Conservation (phyloP, 257 asterid species). For the Solanum verrucosum region DNA sequence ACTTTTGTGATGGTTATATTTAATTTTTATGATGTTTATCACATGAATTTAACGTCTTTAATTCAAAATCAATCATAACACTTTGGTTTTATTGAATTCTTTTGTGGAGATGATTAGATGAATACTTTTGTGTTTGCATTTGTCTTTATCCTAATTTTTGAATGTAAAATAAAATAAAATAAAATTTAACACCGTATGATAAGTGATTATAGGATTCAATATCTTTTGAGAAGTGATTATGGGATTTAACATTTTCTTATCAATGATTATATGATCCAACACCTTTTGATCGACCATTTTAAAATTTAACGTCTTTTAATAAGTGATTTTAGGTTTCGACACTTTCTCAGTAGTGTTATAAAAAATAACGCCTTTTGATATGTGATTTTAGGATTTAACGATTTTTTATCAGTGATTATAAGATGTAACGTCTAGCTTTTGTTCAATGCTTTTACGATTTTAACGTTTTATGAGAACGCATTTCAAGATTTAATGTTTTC, state of each 20-base stretch:
- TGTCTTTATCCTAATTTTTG: neutral
- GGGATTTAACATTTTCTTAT: neutral
- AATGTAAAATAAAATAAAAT: rapidly evolving
- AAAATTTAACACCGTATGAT: neutral
- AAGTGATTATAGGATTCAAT: neutral
- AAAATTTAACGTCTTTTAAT: neutral
- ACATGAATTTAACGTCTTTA: neutral
- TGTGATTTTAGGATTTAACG: neutral
- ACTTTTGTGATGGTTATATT: neutral
- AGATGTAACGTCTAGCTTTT: rapidly evolving
- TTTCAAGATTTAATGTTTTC: neutral
- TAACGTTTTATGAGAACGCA: neutral
- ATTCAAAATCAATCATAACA: no score
- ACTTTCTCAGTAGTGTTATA: neutral
- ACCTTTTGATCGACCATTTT: no score
- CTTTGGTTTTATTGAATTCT: no score
- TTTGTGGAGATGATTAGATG: no score
- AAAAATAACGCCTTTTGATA: no score
- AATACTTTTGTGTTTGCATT: no score
- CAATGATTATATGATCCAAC: neutral
- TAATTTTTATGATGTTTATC: no score
- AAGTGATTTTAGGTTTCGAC: neutral
- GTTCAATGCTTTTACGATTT: neutral
- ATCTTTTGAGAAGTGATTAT: no score
- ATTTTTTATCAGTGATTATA: no score